These are phyloP conservation scores for Termitomyces sp. DNA, from an alignment of 768 basidiomycete species.

Conservation along the genomic window DNA sequence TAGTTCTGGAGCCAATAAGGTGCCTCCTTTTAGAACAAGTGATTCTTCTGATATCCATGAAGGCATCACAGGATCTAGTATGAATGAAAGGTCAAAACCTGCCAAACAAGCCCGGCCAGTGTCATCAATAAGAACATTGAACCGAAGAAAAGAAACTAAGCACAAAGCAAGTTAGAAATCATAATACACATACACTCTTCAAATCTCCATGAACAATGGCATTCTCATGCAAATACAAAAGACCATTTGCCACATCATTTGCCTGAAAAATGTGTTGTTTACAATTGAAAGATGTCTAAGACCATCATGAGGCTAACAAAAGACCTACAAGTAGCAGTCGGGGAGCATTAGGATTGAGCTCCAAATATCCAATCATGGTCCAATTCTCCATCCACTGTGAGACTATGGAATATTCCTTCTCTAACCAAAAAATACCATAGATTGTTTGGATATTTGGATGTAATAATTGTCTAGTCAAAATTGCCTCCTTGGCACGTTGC, in stretches of 20 bases:
- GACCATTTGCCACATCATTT: neutral
- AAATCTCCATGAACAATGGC: neutral
- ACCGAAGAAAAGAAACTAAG: neutral
- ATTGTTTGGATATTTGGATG: neutral
- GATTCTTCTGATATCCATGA: no score
- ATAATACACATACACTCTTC: neutral
- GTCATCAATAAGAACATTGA: neutral
- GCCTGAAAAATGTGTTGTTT: neutral
- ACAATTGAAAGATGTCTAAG: no score
- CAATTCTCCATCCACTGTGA: neutral
- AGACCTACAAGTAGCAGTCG: neutral
- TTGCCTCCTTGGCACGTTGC: neutral
- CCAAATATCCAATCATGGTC: neutral
- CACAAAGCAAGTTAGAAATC: no score
- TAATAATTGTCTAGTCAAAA: neutral
- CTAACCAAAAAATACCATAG: neutral
- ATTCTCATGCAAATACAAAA: neutral
- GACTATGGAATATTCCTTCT: neutral
- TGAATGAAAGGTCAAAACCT: neutral
- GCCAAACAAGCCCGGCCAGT: neutral
- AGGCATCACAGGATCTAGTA: no score
- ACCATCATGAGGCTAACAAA: no score
- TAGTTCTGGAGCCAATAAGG: neutral
- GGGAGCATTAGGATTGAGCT: neutral
- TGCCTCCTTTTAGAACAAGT: no score